Base-by-base conservation (phyloP, 805 yeast species). In the Saturnispora serradocipensis region DNA sequence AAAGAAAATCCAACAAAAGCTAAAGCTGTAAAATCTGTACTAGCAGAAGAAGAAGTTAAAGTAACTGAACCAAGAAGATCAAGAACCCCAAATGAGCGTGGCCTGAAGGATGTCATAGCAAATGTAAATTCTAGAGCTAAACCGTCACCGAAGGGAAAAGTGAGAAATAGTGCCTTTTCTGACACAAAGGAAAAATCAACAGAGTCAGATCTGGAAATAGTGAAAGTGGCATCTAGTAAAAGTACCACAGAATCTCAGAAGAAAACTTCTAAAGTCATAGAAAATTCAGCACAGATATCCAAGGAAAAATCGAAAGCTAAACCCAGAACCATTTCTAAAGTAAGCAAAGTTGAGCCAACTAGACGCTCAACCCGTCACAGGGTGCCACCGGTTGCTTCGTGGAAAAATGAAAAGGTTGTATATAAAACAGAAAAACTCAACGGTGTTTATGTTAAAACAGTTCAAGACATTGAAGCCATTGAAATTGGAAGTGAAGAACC, bases 381-480 rank as follows among this genome's bases (percentile, higher is more conserved):
- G 55, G 74, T 85, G 6, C 77, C 82, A 3, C 91, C 95, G 0
- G 68, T 88, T 56, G 90, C 88, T 2, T 86, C 75, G 63, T 88
- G 96, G 96, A 78, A 86, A 63, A 86, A 86, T 60, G 96, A 88
- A 66, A 72, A 80, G 54, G 77, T 85, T 30, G 77, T 86, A 3
- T 88, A 85, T 60, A 70, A 73, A 42, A 59, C 68, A 6, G 65
- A 58, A 18, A 63, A 57, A 16, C 76, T 74, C 51, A 73, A 77
- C 5, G 78, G 77, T 50, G 68, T 73, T 18, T 72, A 77, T 7
- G 74, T 82, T 7, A 80, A 81, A 48, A 78, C 78, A 43, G 74
- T 84, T 25, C 74, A 76, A 50, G 80, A 77, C 56, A 80, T 85
- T 36, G 73, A 81, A 8, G 82, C 0, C 72, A 74, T 0, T 7